phyloP scores from a whole-genome alignment of 2,329 filamentous ascomycete genomes.

The Alternaria triticimaculans region DNA sequence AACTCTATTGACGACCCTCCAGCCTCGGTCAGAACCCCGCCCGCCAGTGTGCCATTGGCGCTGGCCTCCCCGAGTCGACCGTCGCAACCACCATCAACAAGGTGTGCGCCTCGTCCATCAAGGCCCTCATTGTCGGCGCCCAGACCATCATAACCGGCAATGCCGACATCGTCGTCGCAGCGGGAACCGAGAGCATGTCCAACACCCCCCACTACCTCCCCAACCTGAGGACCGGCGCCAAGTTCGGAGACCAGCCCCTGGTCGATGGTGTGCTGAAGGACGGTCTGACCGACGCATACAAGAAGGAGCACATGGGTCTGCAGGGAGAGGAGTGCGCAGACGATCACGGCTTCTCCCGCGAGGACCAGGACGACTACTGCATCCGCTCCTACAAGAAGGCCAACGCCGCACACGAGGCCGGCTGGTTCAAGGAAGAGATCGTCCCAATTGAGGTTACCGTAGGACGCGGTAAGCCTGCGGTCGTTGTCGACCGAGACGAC shows the following conservation, averaged over 20 bases:
- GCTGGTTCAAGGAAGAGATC: conserved; percentile 85
- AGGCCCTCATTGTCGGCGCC: conserved; percentile 91
- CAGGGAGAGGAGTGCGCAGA: conserved; percentile 88
- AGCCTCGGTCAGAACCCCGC: conserved; percentile 96
- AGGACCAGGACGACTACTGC: conserved; percentile 93
- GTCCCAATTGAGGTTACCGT: conserved; percentile 86
- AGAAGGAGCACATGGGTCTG: conserved; percentile 96
- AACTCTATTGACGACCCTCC: conserved; percentile 16
- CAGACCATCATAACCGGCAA: conserved; percentile 98
- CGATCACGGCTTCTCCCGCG: conserved; percentile 81
- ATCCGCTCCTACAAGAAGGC: conserved; percentile 95
- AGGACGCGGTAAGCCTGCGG: conserved; percentile 85
- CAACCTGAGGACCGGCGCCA: conserved; percentile 82
- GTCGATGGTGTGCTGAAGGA: conserved; percentile 94
- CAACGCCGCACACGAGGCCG: conserved; percentile 80
- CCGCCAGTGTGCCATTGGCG: conserved; percentile 88
- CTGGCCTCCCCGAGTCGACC: conserved; percentile 79
- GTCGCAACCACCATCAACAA: conserved; percentile 97
- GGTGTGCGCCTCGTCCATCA: conserved; percentile 94
- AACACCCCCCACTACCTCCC: conserved; percentile 96
- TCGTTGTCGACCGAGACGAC: conserved; percentile 84
- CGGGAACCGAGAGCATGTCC: conserved; percentile 98
- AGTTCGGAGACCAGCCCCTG: conserved; percentile 90
- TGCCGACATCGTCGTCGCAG: conserved; percentile 89
- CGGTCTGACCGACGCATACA: conserved; percentile 92